phyloP scores from a whole-genome alignment of 1,139 yeast species.

The Scheffersomyces parashehatae region DNA sequence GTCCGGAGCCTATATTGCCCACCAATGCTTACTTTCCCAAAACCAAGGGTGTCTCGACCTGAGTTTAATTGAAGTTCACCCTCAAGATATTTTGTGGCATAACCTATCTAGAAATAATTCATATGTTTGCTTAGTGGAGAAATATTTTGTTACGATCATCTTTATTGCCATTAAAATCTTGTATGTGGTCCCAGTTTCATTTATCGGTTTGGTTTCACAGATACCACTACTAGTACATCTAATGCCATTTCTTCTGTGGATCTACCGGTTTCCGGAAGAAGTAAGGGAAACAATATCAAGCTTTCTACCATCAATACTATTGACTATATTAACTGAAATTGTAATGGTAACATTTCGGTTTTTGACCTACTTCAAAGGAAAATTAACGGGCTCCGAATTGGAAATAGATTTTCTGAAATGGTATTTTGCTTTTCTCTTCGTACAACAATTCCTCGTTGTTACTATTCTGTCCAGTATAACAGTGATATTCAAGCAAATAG shows the following conservation, averaged over 20 bases:
- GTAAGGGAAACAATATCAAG: slow-evolving; percentile 55
- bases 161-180: slow-evolving; percentile 51
- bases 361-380: slow-evolving; percentile 52
- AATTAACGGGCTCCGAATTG: slow-evolving; percentile 53
- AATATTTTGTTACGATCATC: slow-evolving; percentile 41
- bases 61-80: slow-evolving; percentile 51
- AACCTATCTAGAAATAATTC: slow-evolving; percentile 44
- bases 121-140: slow-evolving; percentile 32
- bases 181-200: slow-evolving; percentile 73
- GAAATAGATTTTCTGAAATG: slow-evolving; percentile 66
- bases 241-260: slow-evolving; percentile 55
- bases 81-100: slow-evolving; percentile 61
- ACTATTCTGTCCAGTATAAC: slow-evolving; percentile 82
- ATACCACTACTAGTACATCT: slow-evolving; percentile 57
- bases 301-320: slow-evolving; percentile 59
- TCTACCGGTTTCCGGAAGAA: slow-evolving; percentile 53
- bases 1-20: slow-evolving; percentile 52
- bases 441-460: slow-evolving; percentile 81
- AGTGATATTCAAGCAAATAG: slow-evolving; percentile 60
- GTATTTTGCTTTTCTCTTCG: slow-evolving; percentile 69
- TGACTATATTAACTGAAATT: slow-evolving; percentile 56
- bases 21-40: slow-evolving; percentile 52
- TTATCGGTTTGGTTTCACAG: slow-evolving; percentile 67
- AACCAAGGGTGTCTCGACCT: slow-evolving; percentile 42
- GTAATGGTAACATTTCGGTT: slow-evolving; percentile 54